Percentiles rank a stretch among this genome's conserved stretches.
Evolutionary conservation across 352 stramenopile species (phyloP).

Genomic region (Blastocystis hominis): DNA sequence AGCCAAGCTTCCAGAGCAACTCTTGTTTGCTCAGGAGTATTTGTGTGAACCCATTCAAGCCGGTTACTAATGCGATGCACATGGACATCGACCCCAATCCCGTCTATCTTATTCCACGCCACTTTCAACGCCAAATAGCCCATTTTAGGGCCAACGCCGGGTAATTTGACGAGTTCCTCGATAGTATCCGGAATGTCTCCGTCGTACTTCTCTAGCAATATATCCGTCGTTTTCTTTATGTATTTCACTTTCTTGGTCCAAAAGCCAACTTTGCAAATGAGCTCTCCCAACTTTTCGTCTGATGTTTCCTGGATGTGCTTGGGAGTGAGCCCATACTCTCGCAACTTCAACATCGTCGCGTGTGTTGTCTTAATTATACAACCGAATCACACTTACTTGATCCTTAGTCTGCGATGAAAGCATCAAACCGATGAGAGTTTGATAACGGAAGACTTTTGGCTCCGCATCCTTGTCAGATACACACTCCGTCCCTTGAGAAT

Average conservation of each 20-base stretch:
- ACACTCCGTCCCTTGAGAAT: conserved; percentile 67
- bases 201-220: conserved; percentile 66
- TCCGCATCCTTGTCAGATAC: conserved; percentile 63
- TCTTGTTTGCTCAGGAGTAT: conserved; percentile 83
- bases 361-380: conserved; percentile 69
- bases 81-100: conserved; percentile 90
- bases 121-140: conserved; percentile 83
- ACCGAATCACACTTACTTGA: conserved; percentile 64
- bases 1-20: conserved; percentile 85
- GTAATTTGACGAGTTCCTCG: conserved; percentile 76
- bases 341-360: conserved; percentile 64
- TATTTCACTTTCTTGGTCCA: conserved; percentile 89
- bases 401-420: conserved; percentile 91
- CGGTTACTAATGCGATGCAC: conserved; percentile 90
- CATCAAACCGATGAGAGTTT: conserved; percentile 87
- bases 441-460: conserved; percentile 70
- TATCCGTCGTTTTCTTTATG: conserved; percentile 74
- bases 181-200: conserved; percentile 80
- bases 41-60: conserved; percentile 81
- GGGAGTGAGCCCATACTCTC: conserved; percentile 71
- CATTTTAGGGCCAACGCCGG: conserved; percentile 90
- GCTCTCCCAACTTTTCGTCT: conserved; percentile 70
- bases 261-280: conserved; percentile 84
- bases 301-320: conserved; percentile 74
- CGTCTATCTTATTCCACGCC: conserved; percentile 72